Base-by-base conservation (phyloP, 2,329 filamentous ascomycete species). In the Aspergillus sp. region DNA sequence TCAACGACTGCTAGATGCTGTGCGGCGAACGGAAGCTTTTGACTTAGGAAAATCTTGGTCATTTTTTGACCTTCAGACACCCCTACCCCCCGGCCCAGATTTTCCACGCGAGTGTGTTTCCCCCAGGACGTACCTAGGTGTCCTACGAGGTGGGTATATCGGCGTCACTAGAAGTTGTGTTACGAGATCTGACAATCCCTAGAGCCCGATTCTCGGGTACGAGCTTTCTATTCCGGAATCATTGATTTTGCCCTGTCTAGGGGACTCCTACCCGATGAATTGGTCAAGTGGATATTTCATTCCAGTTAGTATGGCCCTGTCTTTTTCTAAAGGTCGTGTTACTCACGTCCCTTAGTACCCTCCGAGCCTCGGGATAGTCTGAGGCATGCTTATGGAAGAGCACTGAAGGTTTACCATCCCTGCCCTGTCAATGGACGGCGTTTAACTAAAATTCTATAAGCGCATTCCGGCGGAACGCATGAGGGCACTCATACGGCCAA, bases 211-310 rank as follows among this genome's bases (percentile, higher is more conserved):
- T 76, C 78, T 40, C 81, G 87, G 50, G 77, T 84, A 55, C 82
- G 86, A 62, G 78, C 84, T 39, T 82, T 91, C 53, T 73, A 85
- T 23, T 86, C 84, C 19, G 88, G 89, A 2, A 75, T 89, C 56
- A 79, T 87, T 1, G 80, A 84, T 55, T 81, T 84, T 45, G 76
- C 87, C 14, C 74, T 84, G 15, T 67, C 70, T 4, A 76, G 76
- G 40, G 70, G 73, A 12, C 62, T 68, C 3, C 69, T 91, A 12
- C 85, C 89, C 0, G 84, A 90, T 59, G 82, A 88, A 55, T 67
- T 91, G 1, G 80, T 90, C 50, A 66, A 81, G 15, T 93, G 90
- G 89, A 76, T 91, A 3, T 70, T 78, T 37, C 61, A 70, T 41
- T 68, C 71, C 51, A 62, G 76, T 76, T 47, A 27, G 66, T 66